phyloP scores from a whole-genome alignment of 805 yeast species.

The Candida maesae region DNA sequence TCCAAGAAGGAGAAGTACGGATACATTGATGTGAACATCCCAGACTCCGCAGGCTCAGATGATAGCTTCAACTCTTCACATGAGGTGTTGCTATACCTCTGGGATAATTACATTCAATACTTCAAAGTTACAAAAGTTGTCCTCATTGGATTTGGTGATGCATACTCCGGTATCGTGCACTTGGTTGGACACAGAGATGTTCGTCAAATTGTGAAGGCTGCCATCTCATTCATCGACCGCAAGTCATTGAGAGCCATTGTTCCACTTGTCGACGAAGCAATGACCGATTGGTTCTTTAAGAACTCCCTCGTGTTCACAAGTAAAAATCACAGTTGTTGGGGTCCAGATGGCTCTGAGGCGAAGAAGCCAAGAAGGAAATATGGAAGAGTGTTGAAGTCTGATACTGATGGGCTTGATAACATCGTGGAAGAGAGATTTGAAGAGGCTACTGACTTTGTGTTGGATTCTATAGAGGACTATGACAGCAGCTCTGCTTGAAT shows the following conservation, averaged over 20 bases:
- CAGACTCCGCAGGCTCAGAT: constrained; percentile 41
- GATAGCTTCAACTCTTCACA: constrained; percentile 63
- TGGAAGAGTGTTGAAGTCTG: constrained; percentile 81
- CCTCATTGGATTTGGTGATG: constrained; percentile 85
- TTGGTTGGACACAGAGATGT: constrained; percentile 77
- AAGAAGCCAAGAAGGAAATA: constrained; percentile 86
- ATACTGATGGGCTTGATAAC: constrained; percentile 68
- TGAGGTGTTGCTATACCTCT: constrained; percentile 70
- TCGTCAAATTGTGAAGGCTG: constrained; percentile 63
- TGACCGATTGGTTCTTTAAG: constrained; percentile 88
- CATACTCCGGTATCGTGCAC: constrained; percentile 83
- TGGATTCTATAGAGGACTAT: constrained; percentile 73
- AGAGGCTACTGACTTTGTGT: constrained; percentile 79
- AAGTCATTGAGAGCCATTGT: constrained; percentile 73
- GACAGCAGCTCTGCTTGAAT: constrained; percentile 35
- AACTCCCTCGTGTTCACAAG: constrained; percentile 82
- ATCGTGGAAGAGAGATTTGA: constrained; percentile 78
- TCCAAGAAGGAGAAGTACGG: constrained; percentile 59
- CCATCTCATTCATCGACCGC: constrained; percentile 65
- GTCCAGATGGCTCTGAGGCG: constrained; percentile 39
- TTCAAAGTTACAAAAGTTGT: constrained; percentile 68
- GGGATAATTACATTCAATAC: constrained; percentile 88
- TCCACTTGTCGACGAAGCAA: constrained; percentile 83
- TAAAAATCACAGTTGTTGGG: constrained; percentile 78
- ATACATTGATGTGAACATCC: constrained; percentile 78